phyloP scores from a whole-genome alignment of 495 filamentous ascomycete species.

The Annulohypoxylon moriforme region DNA sequence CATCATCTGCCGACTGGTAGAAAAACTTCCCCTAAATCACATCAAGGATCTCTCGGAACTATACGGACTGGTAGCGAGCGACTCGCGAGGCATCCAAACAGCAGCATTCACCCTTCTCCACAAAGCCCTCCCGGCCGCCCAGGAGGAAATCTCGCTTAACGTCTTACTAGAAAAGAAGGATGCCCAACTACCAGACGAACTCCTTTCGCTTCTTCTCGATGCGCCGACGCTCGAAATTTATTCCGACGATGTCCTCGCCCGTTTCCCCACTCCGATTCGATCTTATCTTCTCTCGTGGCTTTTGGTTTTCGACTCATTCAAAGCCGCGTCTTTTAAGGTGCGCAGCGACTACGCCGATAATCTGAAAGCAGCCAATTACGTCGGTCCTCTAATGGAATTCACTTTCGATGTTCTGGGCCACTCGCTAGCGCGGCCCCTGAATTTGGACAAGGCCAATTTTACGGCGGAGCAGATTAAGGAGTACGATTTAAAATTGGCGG shows the following conservation, averaged over 20 bases:
- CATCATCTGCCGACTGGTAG: conserved; percentile 71
- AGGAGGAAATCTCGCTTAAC: conserved; percentile 87
- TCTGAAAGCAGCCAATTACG: conserved; percentile 77
- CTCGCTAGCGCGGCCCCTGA: conserved; percentile 72
- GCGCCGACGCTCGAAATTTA: conserved; percentile 60
- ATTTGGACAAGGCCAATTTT: conserved; percentile 57
- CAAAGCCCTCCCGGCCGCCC: conserved; percentile 74
- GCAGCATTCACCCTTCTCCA: conserved; percentile 86
- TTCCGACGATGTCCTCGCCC: conserved; percentile 56
- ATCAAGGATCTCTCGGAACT: conserved; percentile 69
- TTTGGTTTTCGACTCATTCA: conserved; percentile 88
- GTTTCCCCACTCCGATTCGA: conserved; percentile 66
- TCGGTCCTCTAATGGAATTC: conserved; percentile 77
- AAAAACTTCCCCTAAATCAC: conserved; percentile 64
- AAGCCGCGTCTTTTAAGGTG: conserved; percentile 80
- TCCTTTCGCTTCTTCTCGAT: conserved; percentile 72
- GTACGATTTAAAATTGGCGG: conserved; percentile 68
- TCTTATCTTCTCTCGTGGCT: conserved; percentile 94
- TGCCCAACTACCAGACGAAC: conserved; percentile 72
- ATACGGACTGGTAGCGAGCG: conserved; percentile 78
- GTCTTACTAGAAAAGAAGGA: conserved; percentile 79
- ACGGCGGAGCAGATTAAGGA: conserved; percentile 71
- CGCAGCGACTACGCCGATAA: conserved; percentile 79
- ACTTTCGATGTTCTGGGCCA: conserved; percentile 85
- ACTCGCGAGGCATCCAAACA: conserved; percentile 78